A percentile compares a stretch with the other conserved stretches of the same genome.
Conservation (phyloP, 2,329 filamentous ascomycete species). For the Fusarium fracticaudum region DNA sequence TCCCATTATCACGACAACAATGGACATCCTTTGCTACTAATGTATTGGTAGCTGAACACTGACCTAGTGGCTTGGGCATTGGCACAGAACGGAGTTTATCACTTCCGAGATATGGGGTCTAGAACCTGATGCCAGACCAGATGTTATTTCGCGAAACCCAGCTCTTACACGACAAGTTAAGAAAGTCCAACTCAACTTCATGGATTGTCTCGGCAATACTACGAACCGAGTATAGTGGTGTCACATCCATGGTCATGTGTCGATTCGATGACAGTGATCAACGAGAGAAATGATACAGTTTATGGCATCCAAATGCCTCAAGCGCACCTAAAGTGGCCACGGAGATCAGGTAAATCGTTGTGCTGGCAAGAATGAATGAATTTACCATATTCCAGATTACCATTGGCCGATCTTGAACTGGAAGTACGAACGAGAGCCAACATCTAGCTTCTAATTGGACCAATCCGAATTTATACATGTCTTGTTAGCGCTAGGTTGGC, state of each 20-base stretch:
- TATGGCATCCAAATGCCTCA: background rate
- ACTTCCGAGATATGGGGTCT: background rate
- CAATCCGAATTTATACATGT: conserved; percentile 11
- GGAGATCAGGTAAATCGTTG: background rate
- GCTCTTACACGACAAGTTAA: background rate
- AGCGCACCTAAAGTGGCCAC: background rate
- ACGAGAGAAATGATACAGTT: background rate
- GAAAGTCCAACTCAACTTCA: background rate
- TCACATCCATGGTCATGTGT: background rate
- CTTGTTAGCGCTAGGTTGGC: conserved; percentile 30
- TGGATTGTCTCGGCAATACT: background rate
- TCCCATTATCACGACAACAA: background rate
- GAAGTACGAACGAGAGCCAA: conserved; percentile 15
- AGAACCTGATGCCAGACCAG: background rate
- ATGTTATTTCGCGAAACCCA: background rate
- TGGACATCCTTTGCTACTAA: background rate
- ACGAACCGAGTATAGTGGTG: background rate
- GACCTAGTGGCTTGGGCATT: background rate
- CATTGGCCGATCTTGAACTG: conserved; percentile 16
- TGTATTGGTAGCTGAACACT: background rate
- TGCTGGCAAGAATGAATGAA: background rate
- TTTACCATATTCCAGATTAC: conserved; percentile 1
- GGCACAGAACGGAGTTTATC: background rate
- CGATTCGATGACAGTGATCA: background rate
- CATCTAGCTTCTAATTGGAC: conserved; percentile 30